These are phyloP conservation scores for Tulasnella sp. DNA, from an alignment of 768 basidiomycete species.

Conservation along the genomic window DNA sequence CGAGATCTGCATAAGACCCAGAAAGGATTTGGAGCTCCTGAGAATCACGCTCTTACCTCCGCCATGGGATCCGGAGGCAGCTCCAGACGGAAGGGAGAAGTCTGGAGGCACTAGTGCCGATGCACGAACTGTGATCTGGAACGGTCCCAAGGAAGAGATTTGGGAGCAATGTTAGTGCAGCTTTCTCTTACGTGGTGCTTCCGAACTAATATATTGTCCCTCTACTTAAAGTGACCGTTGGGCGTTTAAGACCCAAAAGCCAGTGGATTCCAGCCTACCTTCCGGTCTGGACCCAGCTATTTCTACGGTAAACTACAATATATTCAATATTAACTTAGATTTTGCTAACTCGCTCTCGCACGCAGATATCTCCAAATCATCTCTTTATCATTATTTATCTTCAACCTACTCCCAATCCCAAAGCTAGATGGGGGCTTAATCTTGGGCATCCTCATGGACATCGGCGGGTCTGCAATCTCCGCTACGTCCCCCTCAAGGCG, in stretches of 20 bases:
- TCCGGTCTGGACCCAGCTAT: constrained; percentile 29
- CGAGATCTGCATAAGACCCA: constrained; percentile 44
- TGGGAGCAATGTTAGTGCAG: constrained; percentile 47
- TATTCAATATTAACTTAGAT: constrained; percentile 31
- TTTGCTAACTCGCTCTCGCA: constrained; percentile 19
- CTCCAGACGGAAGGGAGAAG: constrained; percentile 17
- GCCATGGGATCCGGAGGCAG: constrained; percentile 1
- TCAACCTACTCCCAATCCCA: constrained; percentile 70
- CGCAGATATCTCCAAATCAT: constrained; percentile 32
- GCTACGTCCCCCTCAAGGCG: not conserved
- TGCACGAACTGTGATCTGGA: constrained; percentile 46
- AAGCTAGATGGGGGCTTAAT: constrained; percentile 60
- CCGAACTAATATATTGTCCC: not conserved
- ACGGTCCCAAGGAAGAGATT: constrained; percentile 53
- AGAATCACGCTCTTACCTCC: constrained; percentile 37
- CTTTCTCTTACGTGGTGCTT: not conserved
- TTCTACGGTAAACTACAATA: constrained; percentile 43
- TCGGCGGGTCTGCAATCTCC: not conserved
- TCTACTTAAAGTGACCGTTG: constrained; percentile 39
- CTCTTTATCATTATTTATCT: constrained; percentile 66
- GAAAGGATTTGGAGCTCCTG: constrained; percentile 39
- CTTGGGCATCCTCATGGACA: constrained; percentile 28
- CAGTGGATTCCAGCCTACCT: constrained; percentile 30
- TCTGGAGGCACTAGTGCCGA: not conserved
- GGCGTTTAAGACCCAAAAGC: constrained; percentile 35